A percentile compares a stretch with the other conserved stretches of the same genome.
Conservation (phyloP, 2,329 filamentous ascomycete species). For the Penicillium sclerotiorum region DNA sequence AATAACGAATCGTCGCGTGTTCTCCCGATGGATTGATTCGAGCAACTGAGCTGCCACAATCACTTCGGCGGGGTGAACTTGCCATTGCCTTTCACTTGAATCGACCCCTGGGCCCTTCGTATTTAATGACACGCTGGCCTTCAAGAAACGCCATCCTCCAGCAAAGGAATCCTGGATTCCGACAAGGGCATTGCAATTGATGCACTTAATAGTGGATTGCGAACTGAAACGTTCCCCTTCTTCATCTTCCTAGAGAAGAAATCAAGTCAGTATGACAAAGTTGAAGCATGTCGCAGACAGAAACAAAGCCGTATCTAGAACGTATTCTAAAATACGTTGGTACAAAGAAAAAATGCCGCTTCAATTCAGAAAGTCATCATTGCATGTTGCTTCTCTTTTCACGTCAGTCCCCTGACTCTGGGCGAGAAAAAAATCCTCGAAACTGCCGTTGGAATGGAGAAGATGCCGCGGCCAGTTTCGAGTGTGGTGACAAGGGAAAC, state of each 20-base stretch:
- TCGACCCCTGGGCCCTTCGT: conserved; percentile 17
- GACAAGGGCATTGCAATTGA: conserved; percentile 32
- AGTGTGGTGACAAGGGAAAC: conserved; percentile 2
- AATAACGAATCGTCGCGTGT: conserved; percentile 58
- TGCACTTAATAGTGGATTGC: conserved; percentile 33
- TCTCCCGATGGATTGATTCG: conserved; percentile 58
- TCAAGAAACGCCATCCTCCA: conserved; percentile 54
- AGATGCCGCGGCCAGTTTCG: conserved; percentile 8
- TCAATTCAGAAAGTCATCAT: too few relatives aligned
- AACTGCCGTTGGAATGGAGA: conserved; percentile 16
- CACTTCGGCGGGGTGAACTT: conserved; percentile 38
- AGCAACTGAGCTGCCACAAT: conserved; percentile 59
- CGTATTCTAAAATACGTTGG: too few relatives aligned
- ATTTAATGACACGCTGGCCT: conserved; percentile 46
- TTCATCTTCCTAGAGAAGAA: conserved; percentile 20
- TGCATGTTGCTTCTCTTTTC: conserved; percentile 43
- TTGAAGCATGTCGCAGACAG: too few relatives aligned
- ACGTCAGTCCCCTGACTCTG: conserved; percentile 33
- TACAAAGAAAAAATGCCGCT: background rate
- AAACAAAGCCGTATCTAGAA: too few relatives aligned
- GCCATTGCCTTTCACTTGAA: conserved; percentile 35
- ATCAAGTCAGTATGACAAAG: too few relatives aligned
- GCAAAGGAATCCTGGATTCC: conserved; percentile 45
- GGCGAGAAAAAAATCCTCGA: conserved; percentile 14
- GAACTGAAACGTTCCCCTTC: conserved; percentile 34